These are phyloP conservation scores for Botrytis tulipae DNA, from an alignment of 2,329 filamentous ascomycete genomes.

Conservation along the genomic window DNA sequence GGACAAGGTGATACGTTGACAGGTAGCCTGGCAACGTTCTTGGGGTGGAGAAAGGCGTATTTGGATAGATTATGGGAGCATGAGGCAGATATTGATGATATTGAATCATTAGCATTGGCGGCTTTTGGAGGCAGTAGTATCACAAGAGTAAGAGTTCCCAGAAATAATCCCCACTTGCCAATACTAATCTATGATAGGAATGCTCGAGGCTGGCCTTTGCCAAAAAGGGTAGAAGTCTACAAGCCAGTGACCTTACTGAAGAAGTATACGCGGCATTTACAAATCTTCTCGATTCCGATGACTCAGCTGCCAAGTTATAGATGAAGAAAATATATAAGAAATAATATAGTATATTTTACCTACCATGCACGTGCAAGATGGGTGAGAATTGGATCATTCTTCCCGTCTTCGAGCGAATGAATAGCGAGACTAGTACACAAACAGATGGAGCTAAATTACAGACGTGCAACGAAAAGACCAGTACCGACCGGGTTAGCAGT, in stretches of 20 bases:
- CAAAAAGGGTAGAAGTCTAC: constrained; percentile 81
- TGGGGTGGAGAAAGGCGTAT: constrained; percentile 88
- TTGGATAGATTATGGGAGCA: constrained; percentile 77
- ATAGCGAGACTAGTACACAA: constrained; percentile 10
- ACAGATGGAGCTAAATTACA: constrained; percentile 20
- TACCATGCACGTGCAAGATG: not conserved
- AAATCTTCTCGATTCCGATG: constrained; percentile 72
- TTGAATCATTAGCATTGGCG: constrained; percentile 69
- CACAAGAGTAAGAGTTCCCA: constrained; percentile 62
- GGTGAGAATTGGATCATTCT: not conserved
- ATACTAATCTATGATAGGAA: constrained; percentile 49
- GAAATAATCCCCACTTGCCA: constrained; percentile 18
- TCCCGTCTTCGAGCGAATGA: not conserved
- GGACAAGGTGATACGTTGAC: constrained; percentile 96
- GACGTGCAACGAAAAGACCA: constrained; percentile 21
- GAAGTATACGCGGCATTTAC: constrained; percentile 82
- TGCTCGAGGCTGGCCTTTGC: constrained; percentile 84
- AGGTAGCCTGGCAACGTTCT: constrained; percentile 80
- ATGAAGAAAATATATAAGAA: constrained; percentile 3
- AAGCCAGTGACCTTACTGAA: constrained; percentile 90
- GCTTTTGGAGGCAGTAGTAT: constrained; percentile 85
- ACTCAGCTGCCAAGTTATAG: constrained; percentile 33
- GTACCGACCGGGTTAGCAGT: not conserved
- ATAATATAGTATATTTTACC: not conserved
- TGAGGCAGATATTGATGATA: constrained; percentile 48